Conservation (phyloP, 2,329 filamentous ascomycete genomes). For the Colletotrichum agaves region DNA sequence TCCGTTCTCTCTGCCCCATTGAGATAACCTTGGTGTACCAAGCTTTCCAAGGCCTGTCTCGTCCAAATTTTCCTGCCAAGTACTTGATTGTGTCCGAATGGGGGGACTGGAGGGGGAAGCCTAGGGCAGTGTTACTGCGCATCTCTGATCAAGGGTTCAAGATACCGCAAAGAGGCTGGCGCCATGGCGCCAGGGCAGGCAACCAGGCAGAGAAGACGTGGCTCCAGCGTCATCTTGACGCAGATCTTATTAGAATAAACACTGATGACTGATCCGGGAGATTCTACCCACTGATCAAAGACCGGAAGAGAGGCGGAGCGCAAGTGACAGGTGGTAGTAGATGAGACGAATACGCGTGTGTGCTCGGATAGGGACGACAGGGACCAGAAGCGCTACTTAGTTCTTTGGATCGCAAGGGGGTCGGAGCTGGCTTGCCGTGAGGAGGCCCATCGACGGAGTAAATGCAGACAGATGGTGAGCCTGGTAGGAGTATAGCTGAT, state of each 20-base stretch:
- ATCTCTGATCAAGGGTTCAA: slow-evolving; percentile 3
- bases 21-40: slow-evolving; percentile 29
- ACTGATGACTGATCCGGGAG: slow-evolving; percentile 35
- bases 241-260: slow-evolving; percentile 41
- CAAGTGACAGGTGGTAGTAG: slow-evolving; percentile 38
- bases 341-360: slow-evolving; percentile 41
- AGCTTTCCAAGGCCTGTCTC: slow-evolving; percentile 34
- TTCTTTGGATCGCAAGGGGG: slow-evolving; percentile 26
- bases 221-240: slow-evolving; percentile 33
- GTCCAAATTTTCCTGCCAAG: slow-evolving; percentile 27
- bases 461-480: slow-evolving; percentile 4
- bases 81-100: slow-evolving; percentile 25
- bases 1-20: slow-evolving; percentile 20
- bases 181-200: slow-evolving; percentile 7
- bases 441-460: slow-evolving; percentile 17
- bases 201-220: slow-evolving; percentile 1
- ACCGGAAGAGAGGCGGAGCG: slow-evolving; percentile 42
- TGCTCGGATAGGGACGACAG: slow-evolving; percentile 26
- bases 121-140: background rate
- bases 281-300: slow-evolving; percentile 40
- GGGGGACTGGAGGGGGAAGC: background rate
- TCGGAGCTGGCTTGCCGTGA: slow-evolving; percentile 18
- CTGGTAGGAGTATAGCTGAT: slow-evolving; percentile 11
- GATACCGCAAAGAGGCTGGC: background rate
- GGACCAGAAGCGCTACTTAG: slow-evolving; percentile 33